A percentile compares a stretch with the other conserved stretches of the same genome.
Evolutionary conservation across 495 filamentous ascomycete genomes (phyloP).

Genomic region (Filosporella fistucella): DNA sequence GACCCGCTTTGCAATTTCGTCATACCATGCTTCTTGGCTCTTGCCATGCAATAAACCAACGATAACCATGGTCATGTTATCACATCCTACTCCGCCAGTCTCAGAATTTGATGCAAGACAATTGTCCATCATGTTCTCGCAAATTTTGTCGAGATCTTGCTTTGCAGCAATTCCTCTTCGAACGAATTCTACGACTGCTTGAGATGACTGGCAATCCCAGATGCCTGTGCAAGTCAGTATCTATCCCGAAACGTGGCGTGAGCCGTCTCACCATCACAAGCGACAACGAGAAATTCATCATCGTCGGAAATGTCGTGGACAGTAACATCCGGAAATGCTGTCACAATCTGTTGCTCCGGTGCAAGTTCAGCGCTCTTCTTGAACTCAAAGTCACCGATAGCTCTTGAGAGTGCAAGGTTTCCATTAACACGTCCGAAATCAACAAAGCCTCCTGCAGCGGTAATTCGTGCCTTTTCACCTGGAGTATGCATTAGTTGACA

Average conservation of each 20-base stretch:
- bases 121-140: conserved; percentile 99
- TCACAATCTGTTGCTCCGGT: conserved; percentile 96
- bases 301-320: conserved; percentile 86
- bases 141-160: conserved; percentile 87
- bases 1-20: conserved; percentile 88
- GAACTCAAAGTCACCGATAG: conserved; percentile 99
- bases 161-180: conserved; percentile 91
- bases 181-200: conserved; percentile 95
- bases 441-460: conserved; percentile 93
- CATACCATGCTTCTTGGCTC: conserved; percentile 97
- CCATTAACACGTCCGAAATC: conserved; percentile 98
- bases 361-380: conserved; percentile 97
- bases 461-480: conserved; percentile 96
- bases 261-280: conserved; percentile 78
- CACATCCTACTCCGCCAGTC: conserved; percentile 95
- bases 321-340: conserved; percentile 89
- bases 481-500: too few relatives aligned
- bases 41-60: conserved; percentile 84
- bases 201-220: conserved; percentile 98
- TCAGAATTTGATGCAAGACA: conserved; percentile 95
- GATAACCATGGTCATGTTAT: conserved; percentile 98
- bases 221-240: conserved; percentile 60
- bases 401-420: conserved; percentile 94
- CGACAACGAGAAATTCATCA: conserved; percentile 95
- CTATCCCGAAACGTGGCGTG: neutral